phyloP scores from a whole-genome alignment of 176 grass and related monocot species.

The Oryza punctata region DNA sequence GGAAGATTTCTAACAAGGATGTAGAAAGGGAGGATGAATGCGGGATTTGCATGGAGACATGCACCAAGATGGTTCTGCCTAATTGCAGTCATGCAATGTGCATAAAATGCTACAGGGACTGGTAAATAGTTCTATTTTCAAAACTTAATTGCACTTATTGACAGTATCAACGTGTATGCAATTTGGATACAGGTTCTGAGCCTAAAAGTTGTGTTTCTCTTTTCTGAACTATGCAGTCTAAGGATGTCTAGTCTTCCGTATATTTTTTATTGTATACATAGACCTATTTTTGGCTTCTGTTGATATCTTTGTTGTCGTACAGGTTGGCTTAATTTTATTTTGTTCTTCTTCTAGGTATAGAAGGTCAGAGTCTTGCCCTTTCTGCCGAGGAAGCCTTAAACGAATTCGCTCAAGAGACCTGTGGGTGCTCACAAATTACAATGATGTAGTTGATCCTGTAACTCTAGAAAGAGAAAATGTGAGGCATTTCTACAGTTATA shows the following conservation, averaged over 20 bases:
- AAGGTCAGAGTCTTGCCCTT: conserved; percentile 66
- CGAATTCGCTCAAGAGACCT: conserved; percentile 64
- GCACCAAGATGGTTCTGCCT: conserved; percentile 80
- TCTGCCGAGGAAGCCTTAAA: conserved; percentile 66
- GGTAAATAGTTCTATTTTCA: conserved; percentile 49
- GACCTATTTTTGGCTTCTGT: not conserved
- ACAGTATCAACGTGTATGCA: not conserved
- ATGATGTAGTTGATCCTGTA: conserved; percentile 50
- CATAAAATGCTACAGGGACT: conserved; percentile 77
- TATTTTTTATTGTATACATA: not conserved
- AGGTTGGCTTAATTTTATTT: not conserved
- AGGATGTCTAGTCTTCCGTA: not conserved
- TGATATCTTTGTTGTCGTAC: not conserved
- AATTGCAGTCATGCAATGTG: conserved; percentile 85
- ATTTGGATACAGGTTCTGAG: not conserved
- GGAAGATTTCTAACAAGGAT: conserved; percentile 56
- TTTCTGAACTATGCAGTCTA: not conserved
- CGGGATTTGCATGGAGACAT: conserved; percentile 75
- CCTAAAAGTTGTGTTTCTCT: not conserved
- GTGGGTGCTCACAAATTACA: conserved; percentile 63
- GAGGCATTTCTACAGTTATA: conserved; percentile 59
- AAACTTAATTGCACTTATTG: not conserved
- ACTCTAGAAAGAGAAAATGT: conserved; percentile 56
- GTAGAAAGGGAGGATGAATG: conserved; percentile 74
- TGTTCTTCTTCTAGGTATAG: conserved; percentile 45